phyloP scores from a whole-genome alignment of 2,329 filamentous ascomycete species.

The Alternaria angustiovoidea region DNA sequence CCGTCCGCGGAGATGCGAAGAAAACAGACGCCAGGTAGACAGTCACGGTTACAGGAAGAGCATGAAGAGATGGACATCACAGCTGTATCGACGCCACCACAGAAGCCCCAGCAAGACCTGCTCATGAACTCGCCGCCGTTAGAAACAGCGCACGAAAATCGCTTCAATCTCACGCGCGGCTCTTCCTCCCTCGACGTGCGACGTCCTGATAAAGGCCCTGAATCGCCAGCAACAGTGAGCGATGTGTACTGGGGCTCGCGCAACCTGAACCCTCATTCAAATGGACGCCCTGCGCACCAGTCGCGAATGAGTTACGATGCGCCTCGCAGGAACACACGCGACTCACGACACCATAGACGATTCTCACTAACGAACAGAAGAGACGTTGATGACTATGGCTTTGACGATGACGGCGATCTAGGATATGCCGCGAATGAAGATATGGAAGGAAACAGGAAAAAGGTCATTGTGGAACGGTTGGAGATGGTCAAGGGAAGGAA shows the following conservation, averaged over 20 bases:
- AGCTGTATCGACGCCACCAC: constrained; percentile 66
- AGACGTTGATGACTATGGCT: constrained; percentile 59
- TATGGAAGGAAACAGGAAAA: constrained; percentile 88
- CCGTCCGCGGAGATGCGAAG: constrained; percentile 86
- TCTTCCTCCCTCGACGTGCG: constrained; percentile 54
- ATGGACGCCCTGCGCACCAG: constrained; percentile 37
- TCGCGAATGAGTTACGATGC: constrained; percentile 55
- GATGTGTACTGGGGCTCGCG: constrained; percentile 40
- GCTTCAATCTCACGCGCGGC: constrained; percentile 58
- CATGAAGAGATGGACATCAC: constrained; percentile 95
- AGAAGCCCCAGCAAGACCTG: constrained; percentile 67
- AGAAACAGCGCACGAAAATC: constrained; percentile 51
- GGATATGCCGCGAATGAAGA: constrained; percentile 94
- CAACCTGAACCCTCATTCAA: constrained; percentile 17
- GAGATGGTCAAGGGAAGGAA: constrained; percentile 96
- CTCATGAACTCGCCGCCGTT: constrained; percentile 68
- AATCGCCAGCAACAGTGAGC: constrained; percentile 48
- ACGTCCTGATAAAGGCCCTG: constrained; percentile 30
- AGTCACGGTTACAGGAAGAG: constrained; percentile 47
- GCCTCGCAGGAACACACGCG: constrained; percentile 41
- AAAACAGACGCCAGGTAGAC: constrained; percentile 58
- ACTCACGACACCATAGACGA: constrained; percentile 51
- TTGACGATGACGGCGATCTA: constrained; percentile 83
- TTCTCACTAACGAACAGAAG: constrained; percentile 60
- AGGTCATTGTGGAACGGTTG: constrained; percentile 94